These are phyloP conservation scores for Eremochloa ophiuroides DNA, from an alignment of 176 grass and related monocot species.

Conservation along the genomic window DNA sequence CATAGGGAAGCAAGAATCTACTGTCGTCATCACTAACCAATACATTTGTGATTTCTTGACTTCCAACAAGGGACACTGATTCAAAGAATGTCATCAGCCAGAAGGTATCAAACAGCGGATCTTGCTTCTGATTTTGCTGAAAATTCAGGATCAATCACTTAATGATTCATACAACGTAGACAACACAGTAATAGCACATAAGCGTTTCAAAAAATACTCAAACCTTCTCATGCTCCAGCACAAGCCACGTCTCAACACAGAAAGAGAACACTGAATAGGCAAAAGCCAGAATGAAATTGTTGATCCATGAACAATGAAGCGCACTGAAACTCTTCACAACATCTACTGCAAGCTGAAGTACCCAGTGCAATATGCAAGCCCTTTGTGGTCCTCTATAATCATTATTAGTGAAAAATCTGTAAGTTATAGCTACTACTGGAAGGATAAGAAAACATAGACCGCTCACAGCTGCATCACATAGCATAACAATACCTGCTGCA, in stretches of 20 bases:
- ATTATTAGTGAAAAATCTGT: not conserved
- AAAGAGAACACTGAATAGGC: conserved; percentile 84
- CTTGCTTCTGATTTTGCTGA: conserved; percentile 89
- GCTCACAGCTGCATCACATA: not conserved
- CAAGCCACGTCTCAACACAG: conserved; percentile 84
- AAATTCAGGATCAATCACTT: conserved; percentile 40
- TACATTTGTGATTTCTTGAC: conserved; percentile 74
- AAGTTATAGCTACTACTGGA: conserved; percentile 9
- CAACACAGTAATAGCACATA: not conserved
- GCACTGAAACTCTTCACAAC: conserved; percentile 50
- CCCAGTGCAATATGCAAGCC: conserved; percentile 67
- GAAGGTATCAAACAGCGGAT: conserved; percentile 74
- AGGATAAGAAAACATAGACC: not conserved
- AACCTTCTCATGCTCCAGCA: conserved; percentile 93
- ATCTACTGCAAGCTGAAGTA: conserved; percentile 67
- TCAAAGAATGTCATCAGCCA: conserved; percentile 94
- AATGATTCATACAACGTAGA: not conserved
- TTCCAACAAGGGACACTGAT: conserved; percentile 71
- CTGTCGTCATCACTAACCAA: conserved; percentile 38
- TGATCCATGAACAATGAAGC: conserved; percentile 65
- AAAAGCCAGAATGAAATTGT: conserved; percentile 62
- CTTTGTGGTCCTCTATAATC: conserved; percentile 59
- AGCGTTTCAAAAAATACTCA: conserved; percentile 4
- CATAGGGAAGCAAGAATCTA: conserved; percentile 48
- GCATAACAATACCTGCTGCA: not conserved